These are phyloP conservation scores for Chytriomyces sp. DNA, from an alignment of 192 early-diverging fungal genomes.

Conservation along the genomic window DNA sequence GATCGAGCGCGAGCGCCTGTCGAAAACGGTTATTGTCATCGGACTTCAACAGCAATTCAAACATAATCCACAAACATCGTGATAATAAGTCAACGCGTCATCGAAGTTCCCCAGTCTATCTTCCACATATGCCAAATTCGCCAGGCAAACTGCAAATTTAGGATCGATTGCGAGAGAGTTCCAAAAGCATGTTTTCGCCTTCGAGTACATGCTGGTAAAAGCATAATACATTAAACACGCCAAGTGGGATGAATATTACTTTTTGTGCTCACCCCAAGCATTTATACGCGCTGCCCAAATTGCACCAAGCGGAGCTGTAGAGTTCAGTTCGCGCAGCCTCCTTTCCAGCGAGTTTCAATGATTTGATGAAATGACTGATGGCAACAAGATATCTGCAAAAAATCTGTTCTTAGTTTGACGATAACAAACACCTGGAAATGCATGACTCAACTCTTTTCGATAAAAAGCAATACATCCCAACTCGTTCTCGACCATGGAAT, in stretches of 20 bases:
- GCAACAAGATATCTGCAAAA: conserved; percentile 58
- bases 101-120: conserved; percentile 57
- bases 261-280: conserved; percentile 55
- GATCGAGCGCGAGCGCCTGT: not conserved
- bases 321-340: conserved; percentile 43
- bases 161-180: conserved; percentile 49
- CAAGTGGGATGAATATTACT: not conserved
- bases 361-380: conserved; percentile 57
- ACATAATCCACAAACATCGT: conserved; percentile 36
- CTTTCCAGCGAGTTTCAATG: conserved; percentile 56
- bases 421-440: not conserved
- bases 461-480: conserved; percentile 67
- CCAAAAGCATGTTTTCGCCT: conserved; percentile 51
- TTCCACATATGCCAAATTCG: conserved; percentile 61
- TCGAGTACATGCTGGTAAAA: not conserved
- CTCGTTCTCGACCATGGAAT: conserved; percentile 77
- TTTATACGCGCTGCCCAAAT: conserved; percentile 72
- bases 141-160: conserved; percentile 51
- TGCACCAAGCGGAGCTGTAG: conserved; percentile 70
- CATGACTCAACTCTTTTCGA: conserved; percentile 47
- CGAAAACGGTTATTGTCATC: not conserved
- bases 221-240: not conserved
- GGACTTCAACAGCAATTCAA: not conserved
- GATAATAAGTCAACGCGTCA: conserved; percentile 64
- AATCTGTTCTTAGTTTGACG: not conserved